Evolutionary conservation across 805 yeast genomes (phyloP).

Genomic region (Sungouiozyma ichnusensis): DNA sequence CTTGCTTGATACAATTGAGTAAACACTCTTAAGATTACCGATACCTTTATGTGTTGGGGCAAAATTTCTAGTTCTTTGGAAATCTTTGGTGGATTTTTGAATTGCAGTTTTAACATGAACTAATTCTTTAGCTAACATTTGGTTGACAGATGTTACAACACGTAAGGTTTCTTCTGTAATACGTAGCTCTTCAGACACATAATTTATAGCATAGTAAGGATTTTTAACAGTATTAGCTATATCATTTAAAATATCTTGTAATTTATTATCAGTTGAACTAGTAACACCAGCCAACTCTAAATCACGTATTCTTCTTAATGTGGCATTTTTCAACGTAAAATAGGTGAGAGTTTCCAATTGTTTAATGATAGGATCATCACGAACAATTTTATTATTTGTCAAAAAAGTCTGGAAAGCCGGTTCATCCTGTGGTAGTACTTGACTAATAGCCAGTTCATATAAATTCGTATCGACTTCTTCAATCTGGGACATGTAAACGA

Average conservation of each 20-base stretch:
- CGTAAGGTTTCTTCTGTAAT: conserved; percentile 36
- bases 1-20: conserved; percentile 28
- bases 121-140: conserved; percentile 33
- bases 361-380: conserved; percentile 31
- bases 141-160: conserved; percentile 37
- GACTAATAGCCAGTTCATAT: conserved; percentile 35
- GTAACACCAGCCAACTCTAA: conserved; percentile 59
- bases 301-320: conserved; percentile 65
- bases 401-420: conserved; percentile 46
- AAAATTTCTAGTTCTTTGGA: conserved; percentile 32
- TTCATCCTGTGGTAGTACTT: conserved; percentile 48
- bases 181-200: conserved; percentile 37
- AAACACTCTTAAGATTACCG: conserved; percentile 34
- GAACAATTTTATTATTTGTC: conserved; percentile 29
- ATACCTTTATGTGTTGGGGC: conserved; percentile 22
- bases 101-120: conserved; percentile 37
- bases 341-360: conserved; percentile 43
- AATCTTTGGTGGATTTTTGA: conserved; percentile 39
- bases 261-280: conserved; percentile 50
- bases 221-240: conserved; percentile 70
- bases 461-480: conserved; percentile 59
- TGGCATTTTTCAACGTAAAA: conserved; percentile 65
- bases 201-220: conserved; percentile 41
- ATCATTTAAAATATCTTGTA: conserved; percentile 70
- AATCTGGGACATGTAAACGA: conserved; percentile 73